Evolutionary conservation across 23 red algal genomes (phyloP), one percentile per base, ranked within the genome.

Genomic region (Gracilaria gracilis): DNA sequence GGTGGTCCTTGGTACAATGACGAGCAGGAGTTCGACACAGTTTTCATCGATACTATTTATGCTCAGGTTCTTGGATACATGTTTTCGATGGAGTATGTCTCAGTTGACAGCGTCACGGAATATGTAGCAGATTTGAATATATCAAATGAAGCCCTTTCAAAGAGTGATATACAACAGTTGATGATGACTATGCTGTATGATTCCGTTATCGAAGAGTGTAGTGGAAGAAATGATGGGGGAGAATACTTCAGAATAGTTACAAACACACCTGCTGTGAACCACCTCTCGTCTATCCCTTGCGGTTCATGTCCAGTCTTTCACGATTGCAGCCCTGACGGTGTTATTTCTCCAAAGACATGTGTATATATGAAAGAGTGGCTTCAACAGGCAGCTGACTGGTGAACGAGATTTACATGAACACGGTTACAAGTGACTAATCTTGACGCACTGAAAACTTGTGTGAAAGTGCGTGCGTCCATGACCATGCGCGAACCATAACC

Each of bases 1-100:
- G 89, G 89, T 24, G 89, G 89, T 0, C 89, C 89, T 39, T 92
- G 89, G 89, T 92, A 84, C 65, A 75, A 75, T 33, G 89, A 92
- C 25, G 89, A 92, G 27, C 55, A 83, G 31, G 89, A 92, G 79
- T 83, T 76, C 61, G 89, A 92, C 33, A 67, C 59, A 55, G 69
- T 35, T 24, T 92, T 92, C 64, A 92, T 92, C 48, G 79, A 92
- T 15, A 65, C 80, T 1, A 84, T 92, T 39, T 92, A 92, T 34
- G 67, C 51, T 39, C 64, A 74, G 19, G 59, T 92, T 74, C 47
- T 83, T 23, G 28, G n/a, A 19, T 84, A 75, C 36, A 92, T 83
- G 64, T 28, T 58, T 36, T 58, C 65, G 27, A 55, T 64, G 66
- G 59, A 76, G 36, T 92, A 44, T 47, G 79, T 83, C 16, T 77